phyloP scores from a whole-genome alignment of 2,329 filamentous ascomycete species.

The Xylaria digitata region DNA sequence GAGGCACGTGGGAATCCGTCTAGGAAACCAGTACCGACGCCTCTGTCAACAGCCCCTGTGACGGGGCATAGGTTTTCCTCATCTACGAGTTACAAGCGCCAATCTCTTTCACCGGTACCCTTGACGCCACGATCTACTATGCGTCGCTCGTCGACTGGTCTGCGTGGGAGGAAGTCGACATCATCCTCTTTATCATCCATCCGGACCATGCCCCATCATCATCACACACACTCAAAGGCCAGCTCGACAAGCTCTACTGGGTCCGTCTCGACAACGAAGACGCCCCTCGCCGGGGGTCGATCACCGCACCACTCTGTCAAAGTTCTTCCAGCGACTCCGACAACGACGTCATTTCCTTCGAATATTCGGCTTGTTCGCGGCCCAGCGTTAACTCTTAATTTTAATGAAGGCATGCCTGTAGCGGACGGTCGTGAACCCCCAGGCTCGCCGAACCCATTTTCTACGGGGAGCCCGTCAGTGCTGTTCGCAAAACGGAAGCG shows the following conservation, averaged over 20 bases:
- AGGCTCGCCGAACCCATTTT: slow-evolving; percentile 68
- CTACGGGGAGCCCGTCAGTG: slow-evolving; percentile 64
- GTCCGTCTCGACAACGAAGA: slow-evolving; percentile 76
- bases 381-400: slow-evolving; percentile 62
- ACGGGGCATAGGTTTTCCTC: slow-evolving; percentile 53
- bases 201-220: slow-evolving; percentile 84
- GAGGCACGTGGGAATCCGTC: slow-evolving; percentile 41
- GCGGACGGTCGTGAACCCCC: slow-evolving; percentile 56
- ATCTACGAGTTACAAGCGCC: slow-evolving; percentile 70
- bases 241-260: slow-evolving; percentile 89
- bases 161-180: slow-evolving; percentile 93
- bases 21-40: slow-evolving; percentile 47
- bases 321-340: slow-evolving; percentile 91
- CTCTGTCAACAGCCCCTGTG: slow-evolving; percentile 47
- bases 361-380: slow-evolving; percentile 86
- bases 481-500: slow-evolving; percentile 85
- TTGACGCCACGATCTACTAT: slow-evolving; percentile 89
- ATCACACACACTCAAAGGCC: slow-evolving; percentile 91
- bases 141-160: slow-evolving; percentile 82
- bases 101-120: slow-evolving; percentile 86
- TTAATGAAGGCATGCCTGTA: slow-evolving; percentile 69
- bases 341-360: slow-evolving; percentile 77
- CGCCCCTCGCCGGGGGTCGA: slow-evolving; percentile 70
- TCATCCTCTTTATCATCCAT: slow-evolving; percentile 95
- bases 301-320: slow-evolving; percentile 93